Evolutionary conservation across 2,329 filamentous ascomycete species (phyloP), one percentile per base, ranked within the genome.

Genomic region (Parastagonospora avenae): DNA sequence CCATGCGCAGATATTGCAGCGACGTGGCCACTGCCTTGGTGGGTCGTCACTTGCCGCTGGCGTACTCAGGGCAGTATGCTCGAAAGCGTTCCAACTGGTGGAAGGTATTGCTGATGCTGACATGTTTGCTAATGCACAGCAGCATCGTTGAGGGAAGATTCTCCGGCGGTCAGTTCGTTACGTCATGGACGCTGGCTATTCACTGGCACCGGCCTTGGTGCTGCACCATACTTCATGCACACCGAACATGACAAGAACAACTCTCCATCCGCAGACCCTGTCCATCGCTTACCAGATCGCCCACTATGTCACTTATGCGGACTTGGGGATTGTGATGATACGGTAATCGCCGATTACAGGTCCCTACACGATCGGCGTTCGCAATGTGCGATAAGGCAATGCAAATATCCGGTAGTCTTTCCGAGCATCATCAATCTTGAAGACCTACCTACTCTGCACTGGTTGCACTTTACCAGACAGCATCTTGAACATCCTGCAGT

Each of bases 361-460:
- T 30, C n/a, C n/a, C n/a, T n/a, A 40, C 19, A 46, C 28, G 44
- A 55, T 55, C 46, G 50, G n/a, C 48, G 28, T 27, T 9, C 12
- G 48, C 40, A 54, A 52, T 55, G 47, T 54, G 15, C 31, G 8
- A 33, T 33, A 52, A 31, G 31, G 24, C 31, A 42, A 35, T 33
- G 31, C 30, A 30, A 42, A 38, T 14, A 46, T 12, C 35, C 41
- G 41, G 16, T 41, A 15, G 43, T 47, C 28, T 16, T 24, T 24
- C 38, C 19, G 19, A 24, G 19, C 19, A 24, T 5, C 19, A 24
- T 24, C 19, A 24, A 24, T 24, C 19, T 24, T 24, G 19, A 24
- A 24, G 3, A 24, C 19, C 5, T 24, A 24, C 19, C 5, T 24
- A 5, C 3, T 30, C 28, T 8, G 11, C 27, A 12, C 24, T 40